Conservation (phyloP, 2,329 filamentous ascomycete species). For the Alternaria hordeiaustralica region DNA sequence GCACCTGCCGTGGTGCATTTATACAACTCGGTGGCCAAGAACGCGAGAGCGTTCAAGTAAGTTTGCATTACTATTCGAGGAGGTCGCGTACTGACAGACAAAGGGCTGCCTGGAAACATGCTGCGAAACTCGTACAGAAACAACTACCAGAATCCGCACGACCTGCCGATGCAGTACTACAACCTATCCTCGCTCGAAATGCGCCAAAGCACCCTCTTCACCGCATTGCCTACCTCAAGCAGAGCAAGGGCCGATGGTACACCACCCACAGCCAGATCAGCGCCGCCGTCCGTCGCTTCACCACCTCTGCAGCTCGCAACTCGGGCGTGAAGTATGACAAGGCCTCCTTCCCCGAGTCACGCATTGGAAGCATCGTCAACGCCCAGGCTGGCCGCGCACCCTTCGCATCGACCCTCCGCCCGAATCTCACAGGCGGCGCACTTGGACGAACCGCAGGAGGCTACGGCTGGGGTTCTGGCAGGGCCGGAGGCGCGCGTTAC, state of each 20-base stretch:
- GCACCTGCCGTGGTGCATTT: slow-evolving; percentile 48
- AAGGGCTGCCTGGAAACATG: slow-evolving; percentile 57
- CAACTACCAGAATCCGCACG: slow-evolving; percentile 52
- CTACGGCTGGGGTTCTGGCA: slow-evolving; percentile 77
- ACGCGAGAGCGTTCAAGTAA: slow-evolving; percentile 51
- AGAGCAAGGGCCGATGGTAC: slow-evolving; percentile 69
- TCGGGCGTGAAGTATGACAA: slow-evolving; percentile 56
- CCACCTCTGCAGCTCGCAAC: slow-evolving; percentile 53
- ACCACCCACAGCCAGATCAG: slow-evolving; percentile 60
- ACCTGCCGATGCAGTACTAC: slow-evolving; percentile 57
- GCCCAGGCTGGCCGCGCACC: slow-evolving; percentile 77
- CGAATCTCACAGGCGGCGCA: slow-evolving; percentile 88
- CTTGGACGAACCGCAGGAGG: slow-evolving; percentile 85
- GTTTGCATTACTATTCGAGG: slow-evolving; percentile 10
- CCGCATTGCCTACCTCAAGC: slow-evolving; percentile 67
- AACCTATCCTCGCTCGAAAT: slow-evolving; percentile 66
- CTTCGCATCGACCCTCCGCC: slow-evolving; percentile 86
- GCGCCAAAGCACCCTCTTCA: slow-evolving; percentile 65
- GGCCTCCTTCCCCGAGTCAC: slow-evolving; percentile 62
- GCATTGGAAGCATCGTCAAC: slow-evolving; percentile 62
- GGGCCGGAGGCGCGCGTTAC: slow-evolving; percentile 76
- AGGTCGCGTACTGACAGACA: slow-evolving; percentile 20
- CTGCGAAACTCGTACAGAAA: slow-evolving; percentile 54
- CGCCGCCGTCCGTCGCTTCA: slow-evolving; percentile 59
- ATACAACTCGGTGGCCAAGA: slow-evolving; percentile 50